A percentile compares a stretch with the other conserved stretches of the same genome.
These are phyloP conservation scores for Thalia dealbata DNA, from an alignment of 176 grass and related monocot genomes.

Conservation along the genomic window DNA sequence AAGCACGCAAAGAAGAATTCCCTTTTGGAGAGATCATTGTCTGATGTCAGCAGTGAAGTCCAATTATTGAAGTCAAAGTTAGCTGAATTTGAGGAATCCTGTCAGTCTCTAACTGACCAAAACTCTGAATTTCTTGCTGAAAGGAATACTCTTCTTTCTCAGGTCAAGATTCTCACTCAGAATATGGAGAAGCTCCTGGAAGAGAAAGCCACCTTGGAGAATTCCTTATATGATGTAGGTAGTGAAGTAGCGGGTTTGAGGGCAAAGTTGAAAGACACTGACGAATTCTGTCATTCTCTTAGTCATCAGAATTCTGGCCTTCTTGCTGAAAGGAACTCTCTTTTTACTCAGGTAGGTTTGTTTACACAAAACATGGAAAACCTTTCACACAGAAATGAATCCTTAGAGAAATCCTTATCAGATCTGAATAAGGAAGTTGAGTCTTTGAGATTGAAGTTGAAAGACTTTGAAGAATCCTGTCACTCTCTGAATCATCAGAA, in stretches of 20 bases:
- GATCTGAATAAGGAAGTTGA: conserved; percentile 59
- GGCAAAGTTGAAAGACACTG: conserved; percentile 22
- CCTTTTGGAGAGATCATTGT: background rate
- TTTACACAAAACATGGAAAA: conserved; percentile 27
- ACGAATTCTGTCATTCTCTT: conserved; percentile 25
- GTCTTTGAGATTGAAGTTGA: conserved; percentile 15
- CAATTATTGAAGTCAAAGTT: conserved; percentile 19
- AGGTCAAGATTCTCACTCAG: conserved; percentile 42
- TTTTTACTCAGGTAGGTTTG: conserved; percentile 15
- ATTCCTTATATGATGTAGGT: conserved; percentile 44
- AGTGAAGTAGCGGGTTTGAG: conserved; percentile 35
- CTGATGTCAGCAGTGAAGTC: conserved; percentile 3
- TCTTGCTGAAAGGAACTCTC: conserved; percentile 23
- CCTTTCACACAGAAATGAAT: conserved; percentile 52
- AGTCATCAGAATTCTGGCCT: conserved; percentile 28
- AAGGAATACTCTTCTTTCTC: conserved; percentile 44
- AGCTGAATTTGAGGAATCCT: conserved; percentile 5
- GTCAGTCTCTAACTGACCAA: conserved; percentile 34
- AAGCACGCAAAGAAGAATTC: background rate
- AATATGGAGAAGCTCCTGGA: conserved; percentile 35
- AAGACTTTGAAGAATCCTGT: conserved; percentile 9
- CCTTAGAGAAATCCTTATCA: conserved; percentile 72
- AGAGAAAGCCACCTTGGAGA: conserved; percentile 42
- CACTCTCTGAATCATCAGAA: conserved; percentile 39
- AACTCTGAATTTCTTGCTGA: conserved; percentile 47